Evolutionary conservation across 2,329 filamentous ascomycete species (phyloP).

Genomic region (Shiraia sp.): DNA sequence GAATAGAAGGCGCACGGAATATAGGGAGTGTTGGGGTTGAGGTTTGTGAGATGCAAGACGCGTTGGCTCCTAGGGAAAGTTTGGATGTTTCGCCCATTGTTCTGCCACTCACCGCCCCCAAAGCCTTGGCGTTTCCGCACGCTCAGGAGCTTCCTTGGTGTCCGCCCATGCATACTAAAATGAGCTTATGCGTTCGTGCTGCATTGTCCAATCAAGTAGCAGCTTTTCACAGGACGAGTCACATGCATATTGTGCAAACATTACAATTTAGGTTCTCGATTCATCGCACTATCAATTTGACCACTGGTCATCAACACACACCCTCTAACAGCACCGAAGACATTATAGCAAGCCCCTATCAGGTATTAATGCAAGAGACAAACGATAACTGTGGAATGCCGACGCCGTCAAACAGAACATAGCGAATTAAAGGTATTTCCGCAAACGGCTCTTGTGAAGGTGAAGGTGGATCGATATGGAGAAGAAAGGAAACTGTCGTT

Average conservation of each 20-base stretch:
- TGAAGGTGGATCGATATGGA: not conserved
- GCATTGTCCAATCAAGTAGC: not conserved
- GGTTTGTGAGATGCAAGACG: conserved; percentile 14
- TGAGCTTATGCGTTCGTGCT: not conserved
- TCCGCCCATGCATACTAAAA: too few species aligned
- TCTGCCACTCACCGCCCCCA: conserved; percentile 29
- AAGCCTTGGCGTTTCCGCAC: conserved; percentile 24
- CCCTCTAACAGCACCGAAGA: conserved; percentile 11
- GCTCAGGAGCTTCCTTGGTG: too few species aligned
- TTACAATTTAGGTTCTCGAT: conserved; percentile 29
- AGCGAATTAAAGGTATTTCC: conserved; percentile 10
- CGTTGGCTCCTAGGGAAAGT: conserved; percentile 38
- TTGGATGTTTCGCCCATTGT: conserved; percentile 26
- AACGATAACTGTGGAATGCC: conserved; percentile 7
- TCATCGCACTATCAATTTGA: conserved; percentile 26
- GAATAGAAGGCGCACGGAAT: conserved; percentile 12
- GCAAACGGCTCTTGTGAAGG: conserved; percentile 8
- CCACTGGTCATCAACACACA: conserved; percentile 13
- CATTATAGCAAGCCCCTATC: conserved; percentile 16
- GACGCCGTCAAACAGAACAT: conserved; percentile 4
- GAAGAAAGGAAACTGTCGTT: conserved; percentile 16
- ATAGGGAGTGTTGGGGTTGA: conserved; percentile 13
- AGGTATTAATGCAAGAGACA: conserved; percentile 9
- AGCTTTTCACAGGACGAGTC: not conserved
- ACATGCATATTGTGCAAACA: conserved; percentile 3